A percentile compares a stretch with the other conserved stretches of the same genome.
Conservation (phyloP, 768 basidiomycete genomes). For the Suillus brevipes region DNA sequence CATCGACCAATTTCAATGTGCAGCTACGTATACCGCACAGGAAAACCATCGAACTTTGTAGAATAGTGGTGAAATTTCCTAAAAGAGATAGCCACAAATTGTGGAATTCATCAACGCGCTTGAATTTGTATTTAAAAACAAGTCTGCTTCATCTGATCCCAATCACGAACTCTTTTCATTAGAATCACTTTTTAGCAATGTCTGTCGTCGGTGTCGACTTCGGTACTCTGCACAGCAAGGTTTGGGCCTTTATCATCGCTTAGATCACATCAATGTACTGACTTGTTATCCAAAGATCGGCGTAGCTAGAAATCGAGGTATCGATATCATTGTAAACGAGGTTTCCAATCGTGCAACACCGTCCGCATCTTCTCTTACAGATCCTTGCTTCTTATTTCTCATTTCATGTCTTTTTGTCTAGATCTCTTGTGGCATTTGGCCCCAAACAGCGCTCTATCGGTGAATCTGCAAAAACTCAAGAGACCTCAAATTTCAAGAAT, state of each 20-base stretch:
- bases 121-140: constrained; percentile 14
- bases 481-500: constrained; percentile 98
- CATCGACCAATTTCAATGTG: no score
- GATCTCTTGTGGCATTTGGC: constrained; percentile 94
- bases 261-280: constrained; percentile 4
- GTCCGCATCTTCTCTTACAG: constrained; percentile 48
- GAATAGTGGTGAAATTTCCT: constrained; percentile 1
- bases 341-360: constrained; percentile 96
- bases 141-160: constrained; percentile 6
- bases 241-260: constrained; percentile 29
- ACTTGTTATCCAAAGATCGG: constrained; percentile 63
- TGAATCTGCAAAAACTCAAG: constrained; percentile 95
- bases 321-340: constrained; percentile 98
- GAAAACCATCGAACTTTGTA: constrained; percentile 7
- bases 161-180: not conserved
- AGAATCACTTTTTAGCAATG: constrained; percentile 44
- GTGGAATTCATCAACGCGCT: not conserved
- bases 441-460: constrained; percentile 89
- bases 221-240: constrained; percentile 88
- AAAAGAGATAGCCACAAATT: not conserved
- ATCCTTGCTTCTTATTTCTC: not conserved
- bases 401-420: constrained; percentile 31
- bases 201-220: constrained; percentile 96
- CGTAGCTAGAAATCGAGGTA: constrained; percentile 92
- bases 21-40: no score